Conservation (phyloP, 768 basidiomycete genomes). For the Boletus reticuloceps region DNA sequence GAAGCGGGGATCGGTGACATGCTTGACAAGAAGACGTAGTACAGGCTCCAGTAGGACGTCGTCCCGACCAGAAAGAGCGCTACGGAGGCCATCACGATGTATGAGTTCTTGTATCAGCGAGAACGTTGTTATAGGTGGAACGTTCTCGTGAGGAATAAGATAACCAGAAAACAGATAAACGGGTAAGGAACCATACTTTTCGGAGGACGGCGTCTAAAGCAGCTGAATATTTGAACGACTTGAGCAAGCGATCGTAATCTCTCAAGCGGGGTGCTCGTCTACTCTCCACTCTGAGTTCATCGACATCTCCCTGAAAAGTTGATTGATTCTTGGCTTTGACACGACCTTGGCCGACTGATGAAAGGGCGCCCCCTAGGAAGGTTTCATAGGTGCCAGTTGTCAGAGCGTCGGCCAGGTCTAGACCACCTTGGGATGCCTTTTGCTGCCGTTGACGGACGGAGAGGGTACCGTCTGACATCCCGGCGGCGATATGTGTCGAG, state of each 20-base stretch:
- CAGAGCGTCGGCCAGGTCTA: slow-evolving; percentile 39
- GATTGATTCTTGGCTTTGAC: slow-evolving; percentile 47
- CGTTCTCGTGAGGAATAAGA: slow-evolving; percentile 49
- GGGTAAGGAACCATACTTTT: slow-evolving; percentile 50
- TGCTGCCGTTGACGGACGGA: slow-evolving; percentile 88
- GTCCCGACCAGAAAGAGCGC: slow-evolving; percentile 86
- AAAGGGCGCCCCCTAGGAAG: slow-evolving; percentile 55
- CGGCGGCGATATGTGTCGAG: slow-evolving; percentile 93
- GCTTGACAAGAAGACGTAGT: slow-evolving; percentile 78
- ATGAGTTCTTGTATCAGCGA: slow-evolving; percentile 91
- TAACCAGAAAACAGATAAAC: background rate
- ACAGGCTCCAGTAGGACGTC: slow-evolving; percentile 92
- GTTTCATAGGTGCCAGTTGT: slow-evolving; percentile 64
- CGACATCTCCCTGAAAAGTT: slow-evolving; percentile 55
- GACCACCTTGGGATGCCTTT: slow-evolving; percentile 58
- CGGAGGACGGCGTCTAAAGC: slow-evolving; percentile 89
- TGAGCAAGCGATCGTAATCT: slow-evolving; percentile 88
- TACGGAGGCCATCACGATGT: slow-evolving; percentile 83
- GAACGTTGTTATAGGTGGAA: slow-evolving; percentile 83
- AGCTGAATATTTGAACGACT: slow-evolving; percentile 91
- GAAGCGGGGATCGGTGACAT: slow-evolving; percentile 88
- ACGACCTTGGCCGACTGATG: slow-evolving; percentile 54
- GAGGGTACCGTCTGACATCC: slow-evolving; percentile 98
- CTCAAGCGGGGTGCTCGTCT: slow-evolving; percentile 67
- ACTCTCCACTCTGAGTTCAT: slow-evolving; percentile 78